Percentiles rank a stretch among this genome's conserved stretches.
Evolutionary conservation across 2,329 filamentous ascomycete species (phyloP).

Genomic region (Arthrobotrys sinensis): DNA sequence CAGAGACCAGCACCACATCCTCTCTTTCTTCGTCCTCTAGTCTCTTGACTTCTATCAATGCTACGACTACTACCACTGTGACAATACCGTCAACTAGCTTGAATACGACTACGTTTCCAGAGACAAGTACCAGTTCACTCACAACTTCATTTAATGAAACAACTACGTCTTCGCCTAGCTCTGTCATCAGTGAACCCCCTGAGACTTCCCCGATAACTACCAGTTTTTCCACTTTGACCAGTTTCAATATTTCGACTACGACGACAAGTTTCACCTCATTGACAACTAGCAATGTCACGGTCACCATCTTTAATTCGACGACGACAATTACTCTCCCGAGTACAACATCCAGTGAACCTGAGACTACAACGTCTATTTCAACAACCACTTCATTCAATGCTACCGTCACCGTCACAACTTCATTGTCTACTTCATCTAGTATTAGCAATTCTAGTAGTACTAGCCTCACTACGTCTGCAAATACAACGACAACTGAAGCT

Average conservation of each 20-base stretch:
- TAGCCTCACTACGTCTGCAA: background rate
- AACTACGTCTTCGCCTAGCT: background rate
- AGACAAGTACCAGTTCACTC: constrained; percentile 9
- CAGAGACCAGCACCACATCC: constrained; percentile 7
- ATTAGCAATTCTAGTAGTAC: constrained; percentile 8
- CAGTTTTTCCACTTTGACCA: constrained; percentile 20
- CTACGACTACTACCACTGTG: constrained; percentile 37
- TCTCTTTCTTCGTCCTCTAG: constrained; percentile 13
- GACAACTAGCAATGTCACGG: constrained; percentile 21
- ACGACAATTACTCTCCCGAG: constrained; percentile 35
- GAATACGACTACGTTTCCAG: background rate
- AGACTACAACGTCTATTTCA: constrained; percentile 3
- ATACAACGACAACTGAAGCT: background rate
- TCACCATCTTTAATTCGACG: constrained; percentile 38
- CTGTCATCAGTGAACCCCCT: constrained; percentile 3
- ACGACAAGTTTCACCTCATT: constrained; percentile 21
- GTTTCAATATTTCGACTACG: constrained; percentile 29
- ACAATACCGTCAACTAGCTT: constrained; percentile 3
- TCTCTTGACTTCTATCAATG: constrained; percentile 37
- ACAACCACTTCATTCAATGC: constrained; percentile 37
- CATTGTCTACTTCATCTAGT: constrained; percentile 5
- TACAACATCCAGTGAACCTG: constrained; percentile 18
- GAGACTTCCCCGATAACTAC: constrained; percentile 24
- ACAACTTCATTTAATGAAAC: constrained; percentile 2
- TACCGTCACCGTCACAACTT: constrained; percentile 24